Evolutionary conservation across 2,329 filamentous ascomycete genomes (phyloP), one percentile per base, ranked within the genome.

Genomic region (Aspergillus amoenus): DNA sequence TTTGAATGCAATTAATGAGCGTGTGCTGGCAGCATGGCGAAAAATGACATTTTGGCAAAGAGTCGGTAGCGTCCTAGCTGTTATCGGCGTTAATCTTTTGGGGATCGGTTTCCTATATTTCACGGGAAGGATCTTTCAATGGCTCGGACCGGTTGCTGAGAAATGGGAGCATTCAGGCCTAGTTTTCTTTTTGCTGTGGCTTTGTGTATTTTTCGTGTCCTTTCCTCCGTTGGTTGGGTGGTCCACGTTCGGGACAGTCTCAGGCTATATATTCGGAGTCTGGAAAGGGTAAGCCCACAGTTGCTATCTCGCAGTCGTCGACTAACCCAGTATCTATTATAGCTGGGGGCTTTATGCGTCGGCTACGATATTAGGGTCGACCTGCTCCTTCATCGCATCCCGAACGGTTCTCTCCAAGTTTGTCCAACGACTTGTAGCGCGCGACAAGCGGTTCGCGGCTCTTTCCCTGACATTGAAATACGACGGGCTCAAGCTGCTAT

Each of bases 191-290:
- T 83, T 97, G 49, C 80, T 94, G 40, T 96, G 91, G 84, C 72
- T 83, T 32, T 78, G 90, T 65, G 88, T 89, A 37, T 91, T 93
- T 71, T 70, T 83, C 41, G 88, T 92, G 15, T 90, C 88, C 2
- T 95, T 96, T 73, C 93, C 93, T 18, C 93, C 93, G 2, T 75
- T 96, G 66, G 88, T 97, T 61, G 93, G 93, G 13, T 96, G 96
- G 79, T 90, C 88, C 60, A 90, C 88, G 1, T 87, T 88, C 66
- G 79, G 89, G 30, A 90, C 87, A 1, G 80, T 89, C 18, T 79
- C 85, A 3, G 88, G 88, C 0, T 90, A 89, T 67, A 83, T 91
- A 15, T 90, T 88, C 70, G 88, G 88, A 0, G 82, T 90, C 65
- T 86, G 86, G 56, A 84, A 86, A 68, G 86, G 86, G 77, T 94